phyloP scores from a whole-genome alignment of 257 asterid species.

The Solanum etuberosum region DNA sequence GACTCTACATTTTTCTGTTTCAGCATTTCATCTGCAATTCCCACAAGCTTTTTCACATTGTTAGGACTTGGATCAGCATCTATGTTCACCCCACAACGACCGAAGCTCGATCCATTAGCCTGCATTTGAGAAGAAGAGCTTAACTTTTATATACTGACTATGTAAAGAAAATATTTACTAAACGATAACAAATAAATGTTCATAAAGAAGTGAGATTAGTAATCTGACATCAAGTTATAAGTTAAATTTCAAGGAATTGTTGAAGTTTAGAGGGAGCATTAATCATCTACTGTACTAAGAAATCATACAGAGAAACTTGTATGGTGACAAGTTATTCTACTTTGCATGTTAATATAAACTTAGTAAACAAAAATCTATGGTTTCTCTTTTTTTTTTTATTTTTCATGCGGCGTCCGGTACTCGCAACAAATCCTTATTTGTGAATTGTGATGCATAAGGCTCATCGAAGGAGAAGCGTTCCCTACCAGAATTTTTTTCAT shows the following conservation, averaged over 20 bases:
- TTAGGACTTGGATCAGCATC: slow-evolving; percentile 66
- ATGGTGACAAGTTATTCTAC: not conserved
- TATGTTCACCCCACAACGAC: slow-evolving; percentile 36
- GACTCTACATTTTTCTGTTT: slow-evolving; percentile 66
- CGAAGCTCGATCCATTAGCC: slow-evolving; percentile 65
- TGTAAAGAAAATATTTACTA: not conserved
- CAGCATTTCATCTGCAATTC: slow-evolving; percentile 71
- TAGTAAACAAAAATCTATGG: not conserved
- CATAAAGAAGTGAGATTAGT: not conserved
- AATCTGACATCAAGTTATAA: not conserved
- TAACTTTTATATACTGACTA: not conserved
- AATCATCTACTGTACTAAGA: not conserved
- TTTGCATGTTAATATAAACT: not conserved
- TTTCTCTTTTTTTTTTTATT: not conserved
- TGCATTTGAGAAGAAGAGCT: slow-evolving; percentile 1
- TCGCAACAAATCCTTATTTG: not conserved
- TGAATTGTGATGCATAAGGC: not conserved
- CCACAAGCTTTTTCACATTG: slow-evolving; percentile 39
- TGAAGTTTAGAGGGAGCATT: not conserved
- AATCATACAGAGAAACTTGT: not conserved
- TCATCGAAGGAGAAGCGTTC: not conserved
- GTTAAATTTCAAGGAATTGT: not conserved
- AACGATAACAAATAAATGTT: not conserved
- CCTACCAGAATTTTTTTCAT: not conserved
- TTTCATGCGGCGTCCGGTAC: not conserved